A percentile compares a stretch with the other conserved stretches of the same genome.
Conservation (phyloP, 345 rosid species). For the Acer negundo region DNA sequence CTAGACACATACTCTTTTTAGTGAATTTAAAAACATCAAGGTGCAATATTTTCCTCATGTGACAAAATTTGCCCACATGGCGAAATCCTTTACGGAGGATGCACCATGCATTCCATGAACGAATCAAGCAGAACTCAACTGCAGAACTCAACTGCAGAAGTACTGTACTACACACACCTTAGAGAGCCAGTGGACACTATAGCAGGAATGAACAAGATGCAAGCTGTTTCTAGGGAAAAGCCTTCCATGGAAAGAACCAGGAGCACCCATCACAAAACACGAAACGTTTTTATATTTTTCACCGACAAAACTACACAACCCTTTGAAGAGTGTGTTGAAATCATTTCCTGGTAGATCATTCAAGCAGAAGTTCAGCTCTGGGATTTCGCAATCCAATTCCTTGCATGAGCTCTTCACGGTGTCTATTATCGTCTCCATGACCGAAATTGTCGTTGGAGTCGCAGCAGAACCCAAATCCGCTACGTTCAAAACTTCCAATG, state of each 20-base stretch:
- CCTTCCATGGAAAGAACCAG: slow-evolving; percentile 32
- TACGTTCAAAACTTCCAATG: slow-evolving; percentile 8
- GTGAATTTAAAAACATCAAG: no score
- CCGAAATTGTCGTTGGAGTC: slow-evolving; percentile 3
- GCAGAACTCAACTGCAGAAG: no score
- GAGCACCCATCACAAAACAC: slow-evolving; percentile 21
- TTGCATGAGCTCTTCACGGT: neutral
- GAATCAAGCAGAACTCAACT: no score
- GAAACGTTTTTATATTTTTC: neutral
- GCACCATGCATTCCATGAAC: no score
- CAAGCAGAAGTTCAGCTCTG: slow-evolving; percentile 22
- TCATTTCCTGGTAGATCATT: slow-evolving; percentile 34
- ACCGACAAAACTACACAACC: neutral
- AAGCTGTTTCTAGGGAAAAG: slow-evolving; percentile 20
- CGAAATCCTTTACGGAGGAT: no score
- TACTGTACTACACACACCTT: slow-evolving; percentile 13
- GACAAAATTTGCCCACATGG: no score
- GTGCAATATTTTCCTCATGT: no score
- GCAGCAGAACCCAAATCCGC: slow-evolving; percentile 33
- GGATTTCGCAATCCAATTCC: neutral
- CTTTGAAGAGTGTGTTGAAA: slow-evolving; percentile 31
- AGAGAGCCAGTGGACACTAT: slow-evolving; percentile 38
- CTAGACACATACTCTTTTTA: no score
- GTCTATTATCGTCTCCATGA: slow-evolving; percentile 18
- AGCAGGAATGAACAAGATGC: slow-evolving; percentile 29